A percentile compares a stretch with the other conserved stretches of the same genome.
These are phyloP conservation scores for Lactuca sativa DNA, from an alignment of 129 eudicot genomes.

Conservation along the genomic window DNA sequence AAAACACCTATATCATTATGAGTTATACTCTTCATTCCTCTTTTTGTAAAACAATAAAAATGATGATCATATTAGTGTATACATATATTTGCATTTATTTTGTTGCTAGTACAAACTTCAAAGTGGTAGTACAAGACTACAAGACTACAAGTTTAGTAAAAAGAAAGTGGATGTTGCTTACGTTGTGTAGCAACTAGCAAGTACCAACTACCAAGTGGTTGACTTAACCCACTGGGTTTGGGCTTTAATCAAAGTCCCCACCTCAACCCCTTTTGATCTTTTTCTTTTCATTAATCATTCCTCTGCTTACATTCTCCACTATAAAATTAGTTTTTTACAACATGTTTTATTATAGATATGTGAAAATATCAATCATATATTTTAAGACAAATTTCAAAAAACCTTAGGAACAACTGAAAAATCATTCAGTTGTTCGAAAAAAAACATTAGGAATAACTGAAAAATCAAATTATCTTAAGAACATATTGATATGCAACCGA, in stretches of 20 bases:
- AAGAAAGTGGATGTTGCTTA: background rate
- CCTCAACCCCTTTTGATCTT: background rate
- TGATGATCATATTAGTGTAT: background rate
- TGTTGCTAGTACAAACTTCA: background rate
- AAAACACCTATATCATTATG: background rate
- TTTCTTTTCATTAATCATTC: too few species aligned
- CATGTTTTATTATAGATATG: too few species aligned
- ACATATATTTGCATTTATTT: background rate
- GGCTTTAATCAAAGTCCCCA: background rate
- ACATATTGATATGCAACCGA: too few species aligned
- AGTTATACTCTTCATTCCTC: background rate
- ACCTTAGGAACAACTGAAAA: too few species aligned
- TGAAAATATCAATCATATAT: too few species aligned
- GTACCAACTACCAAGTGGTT: conserved; percentile 9
- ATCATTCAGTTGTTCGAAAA: too few species aligned
- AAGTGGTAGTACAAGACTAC: conserved; percentile 1
- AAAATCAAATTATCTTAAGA: too few species aligned
- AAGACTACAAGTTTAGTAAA: background rate
- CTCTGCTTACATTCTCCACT: background rate
- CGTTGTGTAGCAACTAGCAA: background rate
- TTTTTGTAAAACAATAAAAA: too few species aligned
- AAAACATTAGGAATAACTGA: too few species aligned
- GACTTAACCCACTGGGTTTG: conserved; percentile 4
- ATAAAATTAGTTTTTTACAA: background rate
- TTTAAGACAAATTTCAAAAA: too few species aligned